These are phyloP conservation scores for Aspergillus awamori DNA, from an alignment of 2,329 filamentous ascomycete species.

Conservation along the genomic window DNA sequence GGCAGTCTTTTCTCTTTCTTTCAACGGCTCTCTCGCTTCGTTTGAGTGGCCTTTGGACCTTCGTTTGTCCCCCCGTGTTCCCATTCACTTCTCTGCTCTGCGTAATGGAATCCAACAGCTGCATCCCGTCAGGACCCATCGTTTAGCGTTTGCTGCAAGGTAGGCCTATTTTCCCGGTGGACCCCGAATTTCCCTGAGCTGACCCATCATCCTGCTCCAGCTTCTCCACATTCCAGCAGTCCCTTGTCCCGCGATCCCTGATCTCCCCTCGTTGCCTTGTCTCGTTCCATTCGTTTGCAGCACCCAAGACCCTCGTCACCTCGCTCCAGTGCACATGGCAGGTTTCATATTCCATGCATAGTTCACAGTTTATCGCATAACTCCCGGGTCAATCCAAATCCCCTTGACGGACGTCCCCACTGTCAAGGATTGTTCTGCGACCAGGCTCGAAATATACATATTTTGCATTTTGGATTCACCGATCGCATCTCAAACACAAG, in stretches of 20 bases:
- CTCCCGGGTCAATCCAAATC: background rate
- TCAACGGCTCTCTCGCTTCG: background rate
- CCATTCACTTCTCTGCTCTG: background rate
- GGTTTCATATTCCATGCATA: slow-evolving; percentile 17
- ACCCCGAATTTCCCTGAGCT: slow-evolving; percentile 1
- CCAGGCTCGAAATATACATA: too few relatives aligned
- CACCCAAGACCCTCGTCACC: background rate
- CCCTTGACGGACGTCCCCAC: background rate
- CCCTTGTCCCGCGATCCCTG: slow-evolving; percentile 6
- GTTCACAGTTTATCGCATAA: slow-evolving; percentile 9
- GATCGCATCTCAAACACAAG: background rate
- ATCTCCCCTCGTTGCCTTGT: slow-evolving; percentile 13
- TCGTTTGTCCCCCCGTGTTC: background rate
- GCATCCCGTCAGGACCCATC: background rate
- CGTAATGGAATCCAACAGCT: background rate
- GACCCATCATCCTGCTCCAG: slow-evolving; percentile 12
- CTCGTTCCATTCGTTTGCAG: slow-evolving; percentile 11
- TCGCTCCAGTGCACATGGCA: slow-evolving; percentile 1
- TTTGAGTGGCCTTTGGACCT: background rate
- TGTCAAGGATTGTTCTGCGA: slow-evolving; percentile 4
- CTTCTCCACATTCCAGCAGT: slow-evolving; percentile 9
- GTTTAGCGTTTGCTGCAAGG: slow-evolving; percentile 3
- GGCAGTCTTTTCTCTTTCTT: background rate
- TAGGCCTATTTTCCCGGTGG: slow-evolving; percentile 6
- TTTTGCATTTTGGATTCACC: too few relatives aligned